These are phyloP conservation scores for Exophiala phaeomuriformis DNA, from an alignment of 2,329 filamentous ascomycete genomes.

Conservation along the genomic window DNA sequence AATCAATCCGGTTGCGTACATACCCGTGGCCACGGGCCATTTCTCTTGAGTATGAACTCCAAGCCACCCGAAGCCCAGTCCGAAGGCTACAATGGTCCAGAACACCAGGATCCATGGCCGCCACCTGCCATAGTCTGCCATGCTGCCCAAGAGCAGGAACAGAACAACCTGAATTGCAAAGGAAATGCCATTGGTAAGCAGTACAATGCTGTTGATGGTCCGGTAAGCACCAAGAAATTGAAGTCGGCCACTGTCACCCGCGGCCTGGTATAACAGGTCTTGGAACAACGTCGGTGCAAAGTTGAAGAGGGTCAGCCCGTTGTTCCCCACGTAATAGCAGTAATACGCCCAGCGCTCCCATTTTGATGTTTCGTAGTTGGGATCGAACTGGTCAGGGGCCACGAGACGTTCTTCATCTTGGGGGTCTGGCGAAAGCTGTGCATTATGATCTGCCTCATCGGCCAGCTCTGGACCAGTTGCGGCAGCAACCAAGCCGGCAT, in stretches of 20 bases:
- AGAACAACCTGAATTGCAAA: slow-evolving; percentile 59
- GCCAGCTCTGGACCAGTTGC: slow-evolving; percentile 19
- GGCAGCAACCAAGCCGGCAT: slow-evolving; percentile 21
- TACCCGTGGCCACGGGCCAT: slow-evolving; percentile 54
- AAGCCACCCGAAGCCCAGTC: slow-evolving; percentile 59
- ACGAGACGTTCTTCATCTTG: slow-evolving; percentile 37
- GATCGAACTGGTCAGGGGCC: slow-evolving; percentile 50
- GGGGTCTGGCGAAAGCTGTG: background rate
- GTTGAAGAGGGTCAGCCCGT: slow-evolving; percentile 57
- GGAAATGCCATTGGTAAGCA: slow-evolving; percentile 59
- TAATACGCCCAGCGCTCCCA: slow-evolving; percentile 54
- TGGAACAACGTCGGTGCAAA: slow-evolving; percentile 60
- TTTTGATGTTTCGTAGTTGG: slow-evolving; percentile 45
- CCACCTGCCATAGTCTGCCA: slow-evolving; percentile 58
- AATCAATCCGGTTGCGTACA: slow-evolving; percentile 62
- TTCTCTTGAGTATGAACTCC: slow-evolving; percentile 54
- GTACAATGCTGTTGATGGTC: slow-evolving; percentile 59
- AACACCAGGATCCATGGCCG: slow-evolving; percentile 56
- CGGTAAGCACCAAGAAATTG: slow-evolving; percentile 50
- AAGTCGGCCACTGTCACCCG: slow-evolving; percentile 47
- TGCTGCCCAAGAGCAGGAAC: slow-evolving; percentile 42
- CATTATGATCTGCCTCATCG: slow-evolving; percentile 18
- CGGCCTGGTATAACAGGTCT: slow-evolving; percentile 56
- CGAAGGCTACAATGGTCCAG: slow-evolving; percentile 55
- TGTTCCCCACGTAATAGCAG: slow-evolving; percentile 60